Base-by-base conservation (phyloP, 345 rosid species). In the Raphanus sativus region DNA sequence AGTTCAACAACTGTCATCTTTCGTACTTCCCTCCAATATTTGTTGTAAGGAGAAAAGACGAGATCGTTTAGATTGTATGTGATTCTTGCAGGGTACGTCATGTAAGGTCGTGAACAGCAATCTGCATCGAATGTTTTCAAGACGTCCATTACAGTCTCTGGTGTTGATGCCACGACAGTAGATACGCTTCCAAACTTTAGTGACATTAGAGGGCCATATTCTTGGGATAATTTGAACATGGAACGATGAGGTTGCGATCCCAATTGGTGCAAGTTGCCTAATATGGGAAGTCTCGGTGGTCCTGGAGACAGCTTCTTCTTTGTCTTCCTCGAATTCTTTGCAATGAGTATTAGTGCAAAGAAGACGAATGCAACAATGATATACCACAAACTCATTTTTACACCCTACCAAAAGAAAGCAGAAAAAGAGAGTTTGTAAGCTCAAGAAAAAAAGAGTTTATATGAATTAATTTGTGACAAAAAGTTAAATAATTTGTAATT, bases 181-280 rank as follows among this genome's bases (percentile, higher is more conserved):
- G 82, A 85, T 1, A 82, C 74, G 9, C 34, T 73, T 13, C 91
- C 90, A 0, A 87, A 81, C 30, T 70, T 81, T 2, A 87, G 29
- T 7, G 69, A 79, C 86, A 90, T 71, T 64, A 86, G 73, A 0
- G 83, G 78, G 4, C 91, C 92, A 1, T 90, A 72, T 58, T 82
- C 67, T 12, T 58, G 30, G 58, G 92, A 77, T 28, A 88, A 68
- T 0, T 75, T 29, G 63, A 68, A 64, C 8, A 84, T 67, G 1
- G 83, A 58, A 60, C 65, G 84, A 26, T 86, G 88, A n/a, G 84
- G 85, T 21, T 62, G 33, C 0, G 75, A 67, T 38, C 87, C 87
- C 2, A 86, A 56, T 55, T 77, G 85, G 65, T 83, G 86, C 58
- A 87, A 75, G 78, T 84, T 86, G 0, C 86, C 88, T 4, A 82